phyloP scores from a whole-genome alignment of 2,329 filamentous ascomycete species.

The Cercospora sp. region DNA sequence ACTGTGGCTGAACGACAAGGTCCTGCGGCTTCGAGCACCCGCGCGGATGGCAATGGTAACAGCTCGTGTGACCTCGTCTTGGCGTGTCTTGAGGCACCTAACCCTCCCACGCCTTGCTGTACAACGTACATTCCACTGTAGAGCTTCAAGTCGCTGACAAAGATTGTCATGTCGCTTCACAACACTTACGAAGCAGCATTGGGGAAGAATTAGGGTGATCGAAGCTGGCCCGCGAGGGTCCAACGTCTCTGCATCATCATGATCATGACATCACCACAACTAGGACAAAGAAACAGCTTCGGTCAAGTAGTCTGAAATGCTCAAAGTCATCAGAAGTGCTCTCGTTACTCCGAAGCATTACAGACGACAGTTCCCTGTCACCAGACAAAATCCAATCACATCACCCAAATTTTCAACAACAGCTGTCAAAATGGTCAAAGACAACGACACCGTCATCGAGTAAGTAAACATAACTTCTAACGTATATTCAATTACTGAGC shows the following conservation, averaged over 20 bases:
- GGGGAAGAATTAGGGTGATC: background rate
- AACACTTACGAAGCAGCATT: background rate
- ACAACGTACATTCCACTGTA: background rate
- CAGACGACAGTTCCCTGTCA: background rate
- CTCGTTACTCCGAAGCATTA: background rate
- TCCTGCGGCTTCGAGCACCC: background rate
- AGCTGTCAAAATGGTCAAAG: slow-evolving; percentile 52
- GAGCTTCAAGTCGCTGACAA: background rate
- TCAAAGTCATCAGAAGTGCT: background rate
- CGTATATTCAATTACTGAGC: background rate
- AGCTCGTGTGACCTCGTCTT: background rate
- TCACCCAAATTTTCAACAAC: slow-evolving; percentile 1
- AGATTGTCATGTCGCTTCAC: background rate
- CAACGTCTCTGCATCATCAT: background rate
- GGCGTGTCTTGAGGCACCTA: background rate
- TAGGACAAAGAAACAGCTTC: background rate
- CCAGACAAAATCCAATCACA: background rate
- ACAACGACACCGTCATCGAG: slow-evolving; percentile 53
- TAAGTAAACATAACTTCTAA: slow-evolving; percentile 28
- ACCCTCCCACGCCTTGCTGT: background rate
- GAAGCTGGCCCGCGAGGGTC: background rate
- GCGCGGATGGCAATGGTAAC: background rate
- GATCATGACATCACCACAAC: background rate
- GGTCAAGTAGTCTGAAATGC: background rate
- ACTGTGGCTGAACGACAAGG: background rate